phyloP scores from a whole-genome alignment of 1,284 basidiomycete species.

The Somion occarium region DNA sequence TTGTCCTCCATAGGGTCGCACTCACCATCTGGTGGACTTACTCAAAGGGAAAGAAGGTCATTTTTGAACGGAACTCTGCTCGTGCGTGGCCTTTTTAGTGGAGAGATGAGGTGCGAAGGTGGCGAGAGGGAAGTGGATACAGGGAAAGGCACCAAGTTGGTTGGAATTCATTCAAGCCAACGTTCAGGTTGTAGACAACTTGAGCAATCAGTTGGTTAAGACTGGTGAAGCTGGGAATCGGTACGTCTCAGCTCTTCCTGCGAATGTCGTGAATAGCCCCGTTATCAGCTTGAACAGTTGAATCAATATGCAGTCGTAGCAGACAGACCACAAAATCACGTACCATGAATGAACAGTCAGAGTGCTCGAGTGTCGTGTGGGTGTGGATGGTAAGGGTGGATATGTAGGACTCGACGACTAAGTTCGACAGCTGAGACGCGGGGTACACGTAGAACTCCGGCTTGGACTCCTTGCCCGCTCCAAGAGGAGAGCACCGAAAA shows the following conservation, averaged over 20 bases:
- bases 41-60: constrained; percentile 99
- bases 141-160: no score
- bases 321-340: no score
- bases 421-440: constrained; percentile 89
- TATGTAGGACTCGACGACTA: constrained; percentile 99
- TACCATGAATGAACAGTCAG: constrained; percentile 98
- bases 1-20: constrained; percentile 95
- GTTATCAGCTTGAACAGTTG: constrained; percentile 76
- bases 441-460: constrained; percentile 99
- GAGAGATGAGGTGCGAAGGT: constrained; percentile 95
- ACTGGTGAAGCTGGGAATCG: constrained; percentile 90
- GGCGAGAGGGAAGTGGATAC: constrained; percentile 95
- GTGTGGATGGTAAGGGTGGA: constrained; percentile 98
- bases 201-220: constrained; percentile 96
- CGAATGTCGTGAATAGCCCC: constrained; percentile 99
- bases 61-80: constrained; percentile 98
- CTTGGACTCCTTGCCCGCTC: constrained; percentile 99
- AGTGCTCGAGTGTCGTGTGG: constrained; percentile 98
- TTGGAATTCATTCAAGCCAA: no score
- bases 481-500: constrained; percentile 95
- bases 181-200: constrained; percentile 94
- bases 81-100: constrained; percentile 84
- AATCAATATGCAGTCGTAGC: constrained; percentile 2
- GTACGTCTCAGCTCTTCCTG: constrained; percentile 90
- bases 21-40: constrained; percentile 95